These are phyloP conservation scores for Jasminum sambac DNA, from an alignment of 257 asterid genomes.

Conservation along the genomic window DNA sequence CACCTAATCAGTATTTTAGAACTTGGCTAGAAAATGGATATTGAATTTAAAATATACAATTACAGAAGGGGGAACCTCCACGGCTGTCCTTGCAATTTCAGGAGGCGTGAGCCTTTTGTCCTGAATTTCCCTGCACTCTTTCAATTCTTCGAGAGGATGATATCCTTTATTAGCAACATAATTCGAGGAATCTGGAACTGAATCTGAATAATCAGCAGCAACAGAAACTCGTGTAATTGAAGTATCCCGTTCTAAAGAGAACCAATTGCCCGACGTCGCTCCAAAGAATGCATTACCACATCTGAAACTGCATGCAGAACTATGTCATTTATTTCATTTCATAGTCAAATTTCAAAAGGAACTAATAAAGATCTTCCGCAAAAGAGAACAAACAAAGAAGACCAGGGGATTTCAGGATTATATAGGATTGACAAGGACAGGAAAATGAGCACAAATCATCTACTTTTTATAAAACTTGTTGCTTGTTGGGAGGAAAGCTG, in stretches of 20 bases:
- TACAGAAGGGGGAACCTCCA: constrained; percentile 51
- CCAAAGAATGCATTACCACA: constrained; percentile 53
- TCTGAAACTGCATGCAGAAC: constrained; percentile 46
- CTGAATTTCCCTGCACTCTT: constrained; percentile 43
- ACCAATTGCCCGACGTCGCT: constrained; percentile 44
- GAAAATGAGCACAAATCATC: background rate
- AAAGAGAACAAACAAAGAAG: constrained; percentile 16
- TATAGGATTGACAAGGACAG: background rate
- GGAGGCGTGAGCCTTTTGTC: constrained; percentile 62
- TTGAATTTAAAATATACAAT: constrained; percentile 19
- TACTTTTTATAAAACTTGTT: background rate
- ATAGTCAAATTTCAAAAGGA: constrained; percentile 7
- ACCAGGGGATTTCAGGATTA: constrained; percentile 1
- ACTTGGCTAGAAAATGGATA: constrained; percentile 17
- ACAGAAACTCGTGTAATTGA: constrained; percentile 58
- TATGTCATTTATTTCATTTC: constrained; percentile 8
- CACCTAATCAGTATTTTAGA: background rate
- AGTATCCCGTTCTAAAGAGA: constrained; percentile 40
- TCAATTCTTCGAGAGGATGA: constrained; percentile 83
- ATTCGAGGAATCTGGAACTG: constrained; percentile 67
- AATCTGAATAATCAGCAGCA: constrained; percentile 87
- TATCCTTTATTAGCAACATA: constrained; percentile 45
- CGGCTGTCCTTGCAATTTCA: constrained; percentile 74
- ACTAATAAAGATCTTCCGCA: background rate
- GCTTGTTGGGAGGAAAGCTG: constrained; percentile 9